Conservation (phyloP, 2,329 filamentous ascomycete genomes). For the Herpotrichia juniperi region DNA sequence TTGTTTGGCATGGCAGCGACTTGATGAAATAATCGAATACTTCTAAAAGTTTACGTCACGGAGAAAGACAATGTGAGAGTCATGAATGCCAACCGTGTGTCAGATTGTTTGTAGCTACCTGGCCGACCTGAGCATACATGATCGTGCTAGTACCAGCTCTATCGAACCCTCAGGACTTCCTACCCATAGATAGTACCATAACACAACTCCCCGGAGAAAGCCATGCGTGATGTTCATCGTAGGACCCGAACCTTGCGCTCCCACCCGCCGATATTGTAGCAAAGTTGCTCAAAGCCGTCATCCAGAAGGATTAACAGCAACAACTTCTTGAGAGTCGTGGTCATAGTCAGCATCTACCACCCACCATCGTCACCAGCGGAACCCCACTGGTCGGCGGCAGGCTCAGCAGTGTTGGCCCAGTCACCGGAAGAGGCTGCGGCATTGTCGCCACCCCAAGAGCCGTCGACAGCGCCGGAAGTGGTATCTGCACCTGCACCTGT, state of each 20-base stretch:
- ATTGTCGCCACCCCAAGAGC: conserved; percentile 8
- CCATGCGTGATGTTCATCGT: neutral
- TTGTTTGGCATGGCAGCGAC: too few relatives aligned
- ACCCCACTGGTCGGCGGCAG: conserved; percentile 19
- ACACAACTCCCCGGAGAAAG: neutral
- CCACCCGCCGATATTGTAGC: neutral
- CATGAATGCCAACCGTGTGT: neutral
- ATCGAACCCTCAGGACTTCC: neutral
- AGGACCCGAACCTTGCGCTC: neutral
- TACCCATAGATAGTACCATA: neutral
- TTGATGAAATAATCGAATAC: too few relatives aligned
- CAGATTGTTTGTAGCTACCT: neutral
- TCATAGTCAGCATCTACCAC: conserved; percentile 16
- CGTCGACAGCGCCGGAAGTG: conserved; percentile 19
- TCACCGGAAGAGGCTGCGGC: conserved; percentile 15
- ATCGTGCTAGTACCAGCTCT: neutral
- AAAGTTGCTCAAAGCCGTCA: neutral
- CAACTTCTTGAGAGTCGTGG: neutral
- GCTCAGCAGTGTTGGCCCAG: conserved; percentile 22
- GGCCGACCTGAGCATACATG: neutral
- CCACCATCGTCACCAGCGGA: conserved; percentile 5
- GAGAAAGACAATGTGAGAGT: too few relatives aligned
- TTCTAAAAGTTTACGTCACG: too few relatives aligned
- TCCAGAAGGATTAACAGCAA: neutral
- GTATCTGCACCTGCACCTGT: conserved; percentile 12